Conservation (phyloP, 2,329 filamentous ascomycete genomes). For the Microdochium bolleyi region DNA sequence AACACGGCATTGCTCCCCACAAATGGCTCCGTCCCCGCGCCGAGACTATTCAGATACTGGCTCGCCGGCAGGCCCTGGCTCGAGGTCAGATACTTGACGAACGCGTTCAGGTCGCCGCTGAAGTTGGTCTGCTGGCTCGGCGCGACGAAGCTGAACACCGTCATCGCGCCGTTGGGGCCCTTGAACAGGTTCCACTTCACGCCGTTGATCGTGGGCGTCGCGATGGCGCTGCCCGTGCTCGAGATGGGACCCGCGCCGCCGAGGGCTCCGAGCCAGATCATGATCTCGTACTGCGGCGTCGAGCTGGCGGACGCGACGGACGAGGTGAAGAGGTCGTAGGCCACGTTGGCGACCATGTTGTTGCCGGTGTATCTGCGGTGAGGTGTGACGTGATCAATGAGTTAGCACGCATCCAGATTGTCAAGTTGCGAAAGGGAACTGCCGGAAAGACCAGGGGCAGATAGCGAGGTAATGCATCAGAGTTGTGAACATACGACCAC, state of each 20-base stretch:
- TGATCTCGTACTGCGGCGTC: constrained; percentile 52
- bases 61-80: constrained; percentile 32
- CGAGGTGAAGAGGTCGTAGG: constrained; percentile 51
- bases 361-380: constrained; percentile 38
- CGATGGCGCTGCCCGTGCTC: constrained; percentile 39
- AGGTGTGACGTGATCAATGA: neutral
- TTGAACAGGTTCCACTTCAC: constrained; percentile 45
- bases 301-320: constrained; percentile 30
- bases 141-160: constrained; percentile 43
- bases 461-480: too few species aligned
- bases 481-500: constrained; percentile 22
- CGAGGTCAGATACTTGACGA: constrained; percentile 41
- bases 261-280: constrained; percentile 18
- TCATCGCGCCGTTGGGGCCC: constrained; percentile 45
- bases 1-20: constrained; percentile 35
- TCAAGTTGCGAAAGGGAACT: too few species aligned
- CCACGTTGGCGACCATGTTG: constrained; percentile 44
- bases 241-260: constrained; percentile 23
- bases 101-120: constrained; percentile 42
- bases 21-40: constrained; percentile 44
- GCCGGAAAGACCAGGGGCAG: too few species aligned
- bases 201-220: constrained; percentile 42
- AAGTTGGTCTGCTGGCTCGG: constrained; percentile 34
- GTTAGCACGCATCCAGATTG: neutral
- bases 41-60: constrained; percentile 42